Percentiles rank a stretch among this genome's conserved stretches.
These are phyloP conservation scores for Glaciozyma antarctica DNA, from an alignment of 768 basidiomycete genomes.

Conservation along the genomic window DNA sequence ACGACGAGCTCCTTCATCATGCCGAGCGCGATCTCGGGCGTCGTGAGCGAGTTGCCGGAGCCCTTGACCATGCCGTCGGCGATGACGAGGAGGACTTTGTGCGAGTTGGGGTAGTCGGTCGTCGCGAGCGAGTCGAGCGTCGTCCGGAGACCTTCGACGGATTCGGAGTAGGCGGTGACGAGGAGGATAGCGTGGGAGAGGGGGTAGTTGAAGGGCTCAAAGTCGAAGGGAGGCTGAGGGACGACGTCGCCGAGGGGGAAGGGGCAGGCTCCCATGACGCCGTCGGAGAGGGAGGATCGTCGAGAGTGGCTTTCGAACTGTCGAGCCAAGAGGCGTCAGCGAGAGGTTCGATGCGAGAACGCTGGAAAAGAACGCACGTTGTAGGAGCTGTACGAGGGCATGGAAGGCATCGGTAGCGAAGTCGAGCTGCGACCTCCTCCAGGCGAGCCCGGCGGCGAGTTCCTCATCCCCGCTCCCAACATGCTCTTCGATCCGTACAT, in stretches of 20 bases:
- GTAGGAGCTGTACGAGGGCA: constrained; percentile 39
- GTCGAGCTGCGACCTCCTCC: constrained; percentile 60
- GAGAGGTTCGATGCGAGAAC: constrained; percentile 22
- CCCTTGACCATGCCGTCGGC: constrained; percentile 99
- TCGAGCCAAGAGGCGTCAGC: constrained; percentile 31
- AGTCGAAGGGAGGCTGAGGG: constrained; percentile 81
- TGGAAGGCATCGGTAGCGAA: constrained; percentile 47
- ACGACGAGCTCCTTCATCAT: constrained; percentile 98
- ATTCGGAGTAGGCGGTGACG: constrained; percentile 97
- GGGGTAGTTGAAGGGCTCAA: constrained; percentile 91
- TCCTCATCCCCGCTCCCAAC: constrained; percentile 33
- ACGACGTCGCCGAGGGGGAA: constrained; percentile 85
- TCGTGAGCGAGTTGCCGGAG: constrained; percentile 74
- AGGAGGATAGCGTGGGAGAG: constrained; percentile 87
- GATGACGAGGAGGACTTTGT: constrained; percentile 90
- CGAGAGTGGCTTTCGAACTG: neutral
- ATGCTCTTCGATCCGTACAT: constrained; percentile 33
- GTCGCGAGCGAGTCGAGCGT: constrained; percentile 97
- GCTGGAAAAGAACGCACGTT: constrained; percentile 10
- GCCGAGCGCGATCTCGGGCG: constrained; percentile 81
- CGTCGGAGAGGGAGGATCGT: neutral
- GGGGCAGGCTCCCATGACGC: constrained; percentile 63
- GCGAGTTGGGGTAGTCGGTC: constrained; percentile 95
- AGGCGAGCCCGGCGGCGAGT: constrained; percentile 64
- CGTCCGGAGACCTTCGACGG: constrained; percentile 86